Evolutionary conservation across 2,329 filamentous ascomycete genomes (phyloP), one percentile per base, ranked within the genome.

Genomic region (Thelonectria discophora): DNA sequence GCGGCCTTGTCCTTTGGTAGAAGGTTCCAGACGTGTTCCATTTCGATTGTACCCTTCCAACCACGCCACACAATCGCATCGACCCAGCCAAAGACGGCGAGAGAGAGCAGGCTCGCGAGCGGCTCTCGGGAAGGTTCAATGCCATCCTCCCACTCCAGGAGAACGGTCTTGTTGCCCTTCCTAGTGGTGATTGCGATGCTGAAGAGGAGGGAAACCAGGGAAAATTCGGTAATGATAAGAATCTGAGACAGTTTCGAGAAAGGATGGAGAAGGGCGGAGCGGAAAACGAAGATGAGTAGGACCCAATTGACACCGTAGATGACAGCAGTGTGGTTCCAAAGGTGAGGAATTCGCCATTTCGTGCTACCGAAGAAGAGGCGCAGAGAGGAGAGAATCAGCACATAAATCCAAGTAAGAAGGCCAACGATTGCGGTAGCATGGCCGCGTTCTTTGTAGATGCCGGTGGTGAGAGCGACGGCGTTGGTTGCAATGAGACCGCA

Each of bases 291-390:
- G 21, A 94, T 65, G 9, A 84, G 83, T 72, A 94, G 89, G 5
- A 95, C 72, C 93, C 94, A 99, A 75, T 94, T 90, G 55, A 88
- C 81, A 56, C 86, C 85, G 77, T 99, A 99, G 55, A 99, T 87
- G 65, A 85, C 79, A 18, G 93, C 91, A 0, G 95, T 98, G 77
- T 99, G 95, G 74, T 94, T 94, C 95, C 95, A 99, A 9, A 98
- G 80, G 60, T 86, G 84, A 9, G 90, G 89, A 13, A 95, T 75
- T 76, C 76, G 85, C 85, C 79, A 92, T 83, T 82, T 87, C 71
- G 79, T 87, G 78, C 80, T 87, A 76, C 76, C 89, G 78, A 83
- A 87, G 78, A 78, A 88, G 71, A 97, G 80, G 34, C 95, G 89
- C 45, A 93, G 79, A 18, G 88, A 86, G 13, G 89, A 89, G 60